A percentile compares a stretch with the other conserved stretches of the same genome.
Conservation (phyloP, 139 green algal species). For the Chlamydomonas sp. region DNA sequence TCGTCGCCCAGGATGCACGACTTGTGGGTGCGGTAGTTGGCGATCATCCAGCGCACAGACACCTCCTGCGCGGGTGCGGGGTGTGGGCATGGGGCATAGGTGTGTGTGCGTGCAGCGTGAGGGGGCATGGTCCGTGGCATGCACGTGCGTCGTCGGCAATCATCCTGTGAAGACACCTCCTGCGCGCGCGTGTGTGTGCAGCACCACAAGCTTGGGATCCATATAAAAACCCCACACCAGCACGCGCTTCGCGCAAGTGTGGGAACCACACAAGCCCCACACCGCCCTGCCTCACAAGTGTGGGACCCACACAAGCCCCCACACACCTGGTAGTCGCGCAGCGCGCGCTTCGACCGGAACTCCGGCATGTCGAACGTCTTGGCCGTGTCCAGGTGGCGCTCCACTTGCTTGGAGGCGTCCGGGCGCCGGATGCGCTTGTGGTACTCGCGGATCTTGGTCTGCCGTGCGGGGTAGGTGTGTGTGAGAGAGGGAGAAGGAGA, state of each 20-base stretch:
- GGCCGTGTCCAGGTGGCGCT: neutral
- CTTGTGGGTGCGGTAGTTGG: conserved; percentile 41
- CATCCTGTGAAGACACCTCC: too few species aligned
- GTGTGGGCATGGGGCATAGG: too few species aligned
- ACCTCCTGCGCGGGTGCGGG: conserved; percentile 8
- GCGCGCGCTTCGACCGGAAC: conserved; percentile 59
- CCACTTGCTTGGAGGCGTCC: neutral
- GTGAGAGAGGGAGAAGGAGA: too few species aligned
- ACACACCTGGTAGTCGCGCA: conserved; percentile 77
- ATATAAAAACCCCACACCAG: neutral
- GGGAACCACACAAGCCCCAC: neutral
- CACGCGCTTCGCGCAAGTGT: neutral
- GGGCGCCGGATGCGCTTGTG: conserved; percentile 20
- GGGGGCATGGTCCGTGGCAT: too few species aligned
- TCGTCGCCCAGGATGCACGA: conserved; percentile 92
- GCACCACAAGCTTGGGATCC: neutral
- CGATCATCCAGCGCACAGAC: conserved; percentile 67
- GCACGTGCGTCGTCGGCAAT: too few species aligned
- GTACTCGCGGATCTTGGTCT: conserved; percentile 7
- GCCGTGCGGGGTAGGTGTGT: neutral
- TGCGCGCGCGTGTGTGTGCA: too few species aligned
- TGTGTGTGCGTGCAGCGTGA: too few species aligned
- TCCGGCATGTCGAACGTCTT: conserved; percentile 37
- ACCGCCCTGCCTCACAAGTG: neutral
- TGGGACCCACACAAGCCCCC: neutral